Evolutionary conservation across 768 basidiomycete genomes (phyloP).

Genomic region (Bullera alba): DNA sequence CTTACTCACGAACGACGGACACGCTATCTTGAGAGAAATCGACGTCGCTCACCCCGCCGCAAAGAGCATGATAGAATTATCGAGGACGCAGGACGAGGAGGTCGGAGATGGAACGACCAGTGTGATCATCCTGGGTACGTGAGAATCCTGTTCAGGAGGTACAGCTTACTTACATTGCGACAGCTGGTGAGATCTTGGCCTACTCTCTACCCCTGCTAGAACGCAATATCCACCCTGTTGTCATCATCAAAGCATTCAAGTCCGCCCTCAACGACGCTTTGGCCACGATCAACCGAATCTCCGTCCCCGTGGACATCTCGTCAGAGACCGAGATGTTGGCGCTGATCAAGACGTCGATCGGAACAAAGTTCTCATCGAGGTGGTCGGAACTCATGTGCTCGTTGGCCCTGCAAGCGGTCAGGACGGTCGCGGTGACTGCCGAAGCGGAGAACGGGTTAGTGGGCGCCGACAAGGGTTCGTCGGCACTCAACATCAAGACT

Average conservation of each 20-base stretch:
- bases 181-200: conserved; percentile 93
- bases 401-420: conserved; percentile 85
- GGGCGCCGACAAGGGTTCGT: conserved; percentile 13
- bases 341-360: conserved; percentile 96
- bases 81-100: conserved; percentile 96
- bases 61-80: conserved; percentile 99
- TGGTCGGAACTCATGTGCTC: conserved; percentile 98
- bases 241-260: conserved; percentile 97
- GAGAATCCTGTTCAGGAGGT: neutral
- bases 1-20: conserved; percentile 94
- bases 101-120: conserved; percentile 98
- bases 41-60: conserved; percentile 98
- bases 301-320: conserved; percentile 76
- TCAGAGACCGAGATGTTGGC: conserved; percentile 88
- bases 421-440: conserved; percentile 64
- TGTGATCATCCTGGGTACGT: conserved; percentile 88
- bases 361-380: conserved; percentile 91
- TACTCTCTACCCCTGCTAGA: conserved; percentile 88
- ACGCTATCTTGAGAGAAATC: conserved; percentile 95
- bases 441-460: conserved; percentile 52
- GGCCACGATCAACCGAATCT: conserved; percentile 77
- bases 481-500: conserved; percentile 55
- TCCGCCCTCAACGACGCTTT: conserved; percentile 89
- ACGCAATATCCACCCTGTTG: conserved; percentile 95
- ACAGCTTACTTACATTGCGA: neutral